Evolutionary conservation across 495 filamentous ascomycete species (phyloP), one percentile per base, ranked within the genome.

Genomic region (Letharia lupina): DNA sequence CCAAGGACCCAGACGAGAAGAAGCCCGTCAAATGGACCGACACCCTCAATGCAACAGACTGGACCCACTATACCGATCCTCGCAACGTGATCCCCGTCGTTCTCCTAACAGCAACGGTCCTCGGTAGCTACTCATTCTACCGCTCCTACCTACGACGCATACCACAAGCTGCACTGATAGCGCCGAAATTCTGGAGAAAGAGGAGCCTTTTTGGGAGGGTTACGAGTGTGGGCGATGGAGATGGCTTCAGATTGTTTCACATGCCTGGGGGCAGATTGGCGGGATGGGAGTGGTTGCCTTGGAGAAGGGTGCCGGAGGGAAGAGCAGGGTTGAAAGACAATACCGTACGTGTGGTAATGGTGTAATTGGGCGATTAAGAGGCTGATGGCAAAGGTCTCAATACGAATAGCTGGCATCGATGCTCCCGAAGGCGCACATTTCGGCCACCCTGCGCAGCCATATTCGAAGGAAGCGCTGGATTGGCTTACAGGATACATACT

Each of bases 361-460:
- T 12, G 60, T 5, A 11, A 52, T 31, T 16, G 41, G 9, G 40
- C 23, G n/a, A 50, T 58, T 58, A 45, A 13, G 10, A 54, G 31
- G 58, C 67, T 66, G 60, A 63, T 37, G 33, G 52, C 33, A 60
- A 62, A 82, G 79, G 87, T 98, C 61, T 87, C 91, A 59, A 81
- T 98, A 66, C 89, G 94, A 47, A 76, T 98, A 48, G 95, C 94
- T 11, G 94, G 94, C 45, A 75, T 98, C 57, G 94, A 98, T 73
- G 95, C 94, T 23, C 94, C 94, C 2, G 94, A 98, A 77, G 77
- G 88, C 48, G 89, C 91, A 5, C 95, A 98, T 75, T 98, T 96
- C 74, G 94, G 94, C 42, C 83, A 85, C 28, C 87, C 91, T 1
- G 90, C 87, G 39, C 94, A 98, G 74, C 94, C 93, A 5, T 89